These are phyloP conservation scores for Pythium rhizo-oryzae DNA, from an alignment of 352 stramenopile species.

Conservation along the genomic window DNA sequence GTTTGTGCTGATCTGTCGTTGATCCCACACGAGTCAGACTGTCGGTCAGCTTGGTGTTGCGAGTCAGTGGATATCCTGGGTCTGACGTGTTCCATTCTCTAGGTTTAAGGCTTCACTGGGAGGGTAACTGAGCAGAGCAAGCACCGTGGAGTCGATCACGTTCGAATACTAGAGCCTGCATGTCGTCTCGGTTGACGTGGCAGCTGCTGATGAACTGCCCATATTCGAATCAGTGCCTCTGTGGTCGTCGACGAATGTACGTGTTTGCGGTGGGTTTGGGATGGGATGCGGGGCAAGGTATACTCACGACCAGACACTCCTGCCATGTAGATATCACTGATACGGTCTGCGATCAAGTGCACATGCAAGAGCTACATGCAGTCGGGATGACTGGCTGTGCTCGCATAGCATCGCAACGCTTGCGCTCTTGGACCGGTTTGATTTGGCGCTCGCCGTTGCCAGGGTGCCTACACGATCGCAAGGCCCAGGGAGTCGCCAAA, in stretches of 20 bases:
- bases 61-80: not conserved
- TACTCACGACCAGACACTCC: not conserved
- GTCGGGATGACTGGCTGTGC: slow-evolving; percentile 4
- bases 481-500: not conserved
- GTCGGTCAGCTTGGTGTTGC: not conserved
- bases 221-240: not conserved
- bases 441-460: slow-evolving; percentile 1
- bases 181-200: not conserved
- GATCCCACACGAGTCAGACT: not conserved
- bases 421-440: not conserved
- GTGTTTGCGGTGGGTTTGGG: not conserved
- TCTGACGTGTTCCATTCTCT: not conserved
- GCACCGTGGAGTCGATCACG: not conserved
- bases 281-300: no score
- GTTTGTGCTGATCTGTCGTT: not conserved
- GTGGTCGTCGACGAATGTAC: not conserved
- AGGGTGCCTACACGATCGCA: not conserved
- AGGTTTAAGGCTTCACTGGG: not conserved
- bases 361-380: slow-evolving; percentile 11
- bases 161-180: not conserved
- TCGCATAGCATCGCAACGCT: slow-evolving; percentile 9
- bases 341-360: not conserved
- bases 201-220: not conserved
- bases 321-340: not conserved
- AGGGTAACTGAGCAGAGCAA: not conserved